Base-by-base conservation (phyloP, 768 basidiomycete genomes). In the Hypholoma fasciculare region DNA sequence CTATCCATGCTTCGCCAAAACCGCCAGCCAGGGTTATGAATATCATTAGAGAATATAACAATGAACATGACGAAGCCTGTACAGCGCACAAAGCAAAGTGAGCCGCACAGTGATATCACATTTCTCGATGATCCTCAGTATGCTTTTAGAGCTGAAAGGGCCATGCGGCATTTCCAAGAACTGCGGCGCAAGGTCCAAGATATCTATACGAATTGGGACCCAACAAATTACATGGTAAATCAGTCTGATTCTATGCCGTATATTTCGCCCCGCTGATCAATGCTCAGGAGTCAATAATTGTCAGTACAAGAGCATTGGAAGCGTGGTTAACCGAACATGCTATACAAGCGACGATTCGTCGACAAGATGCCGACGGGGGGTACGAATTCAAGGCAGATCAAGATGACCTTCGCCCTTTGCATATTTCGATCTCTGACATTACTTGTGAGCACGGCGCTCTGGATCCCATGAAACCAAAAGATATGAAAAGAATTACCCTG, bases 401-500 rank as follows among this genome's bases (percentile, higher is more conserved):
- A 30, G 34, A 17, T 19, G 52, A 36, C 7, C 30, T n/a, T 26
- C 13, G 16, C 23, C 27, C 46, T 36, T 42, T 55, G 12, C 6
- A 37, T 16, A 75, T 78, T 40, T 61, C 73, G n/a, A 63, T 73
- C 43, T 65, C 72, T 7, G 81, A 83, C 34, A 80, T 92, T 20
- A 54, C 83, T 7, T 95, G 92, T 61, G 62, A 62, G 17, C 92
- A 95, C 67, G 80, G 79, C 4, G 69, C 63, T 19, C 75, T 92
- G 38, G 80, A 91, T 70, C 90, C 90, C 11, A 63, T 63, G 20
- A 86, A 83, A 67, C 79, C 81, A 3, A 63, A 66, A 44, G 72
- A 81, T 60, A 88, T 94, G 84, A 94, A 92, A 66, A 80, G 86
- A 49, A 79, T 95, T 42, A 79, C 74, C 23, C 69, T 74, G 66